Evolutionary conservation across 2,329 filamentous ascomycete species (phyloP).

Genomic region (Talaromyces sp.): DNA sequence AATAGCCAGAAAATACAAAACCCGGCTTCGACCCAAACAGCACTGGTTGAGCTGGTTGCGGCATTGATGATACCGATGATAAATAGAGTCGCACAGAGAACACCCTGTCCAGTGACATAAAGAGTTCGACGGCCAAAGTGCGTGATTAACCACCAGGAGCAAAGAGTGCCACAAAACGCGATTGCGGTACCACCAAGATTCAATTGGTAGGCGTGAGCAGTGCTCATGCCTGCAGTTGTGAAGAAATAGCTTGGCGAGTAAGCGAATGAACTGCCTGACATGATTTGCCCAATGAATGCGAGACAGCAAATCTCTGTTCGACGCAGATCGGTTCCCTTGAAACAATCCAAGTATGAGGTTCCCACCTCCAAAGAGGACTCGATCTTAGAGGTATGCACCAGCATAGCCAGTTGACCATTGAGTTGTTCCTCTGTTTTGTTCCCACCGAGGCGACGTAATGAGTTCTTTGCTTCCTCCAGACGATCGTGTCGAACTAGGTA

Average conservation of each 20-base stretch:
- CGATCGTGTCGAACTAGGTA: slow-evolving; percentile 18
- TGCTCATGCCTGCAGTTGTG: slow-evolving; percentile 33
- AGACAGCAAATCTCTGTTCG: slow-evolving; percentile 43
- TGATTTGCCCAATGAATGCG: slow-evolving; percentile 44
- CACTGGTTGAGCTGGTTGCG: slow-evolving; percentile 38
- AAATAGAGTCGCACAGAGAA: slow-evolving; percentile 31
- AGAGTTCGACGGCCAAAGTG: slow-evolving; percentile 32
- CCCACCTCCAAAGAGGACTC: slow-evolving; percentile 57
- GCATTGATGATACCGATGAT: slow-evolving; percentile 39
- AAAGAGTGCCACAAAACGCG: slow-evolving; percentile 34
- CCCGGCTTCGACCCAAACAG: slow-evolving; percentile 36
- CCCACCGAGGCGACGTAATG: slow-evolving; percentile 18
- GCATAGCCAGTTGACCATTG: slow-evolving; percentile 82
- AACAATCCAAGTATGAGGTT: slow-evolving; percentile 60
- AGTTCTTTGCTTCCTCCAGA: slow-evolving; percentile 18
- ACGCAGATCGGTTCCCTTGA: slow-evolving; percentile 37
- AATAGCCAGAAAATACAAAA: slow-evolving; percentile 39
- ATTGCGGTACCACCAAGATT: slow-evolving; percentile 36
- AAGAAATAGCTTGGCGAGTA: slow-evolving; percentile 55
- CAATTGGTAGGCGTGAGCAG: slow-evolving; percentile 33
- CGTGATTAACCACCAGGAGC: slow-evolving; percentile 35
- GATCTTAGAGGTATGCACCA: slow-evolving; percentile 80
- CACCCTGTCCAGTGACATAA: slow-evolving; percentile 31
- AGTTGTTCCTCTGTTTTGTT: slow-evolving; percentile 44
- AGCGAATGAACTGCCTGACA: slow-evolving; percentile 44